Percentiles rank a stretch among this genome's conserved stretches.
Conservation (phyloP, 352 stramenopile genomes). For the Blastocystis sp. region DNA sequence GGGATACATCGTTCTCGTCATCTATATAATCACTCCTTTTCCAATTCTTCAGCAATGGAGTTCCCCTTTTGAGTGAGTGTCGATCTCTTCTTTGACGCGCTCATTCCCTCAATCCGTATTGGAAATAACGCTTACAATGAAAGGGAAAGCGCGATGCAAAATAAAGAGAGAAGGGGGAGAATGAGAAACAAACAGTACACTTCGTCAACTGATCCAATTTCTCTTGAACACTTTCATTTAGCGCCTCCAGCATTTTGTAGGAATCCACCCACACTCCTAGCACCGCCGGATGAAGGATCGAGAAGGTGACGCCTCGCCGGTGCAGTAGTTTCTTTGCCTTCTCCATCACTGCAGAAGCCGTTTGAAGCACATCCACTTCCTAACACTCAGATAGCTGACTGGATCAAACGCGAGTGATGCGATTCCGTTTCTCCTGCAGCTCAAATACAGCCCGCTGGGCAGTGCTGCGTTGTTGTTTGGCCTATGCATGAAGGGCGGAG, state of each 20-base stretch:
- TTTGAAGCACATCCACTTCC: background rate
- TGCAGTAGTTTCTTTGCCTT: background rate
- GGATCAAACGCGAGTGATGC: background rate
- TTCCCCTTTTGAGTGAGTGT: background rate
- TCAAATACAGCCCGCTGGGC: background rate
- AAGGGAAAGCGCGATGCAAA: no score
- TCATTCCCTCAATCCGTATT: background rate
- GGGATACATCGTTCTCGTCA: background rate
- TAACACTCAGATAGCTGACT: background rate
- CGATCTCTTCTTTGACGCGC: background rate
- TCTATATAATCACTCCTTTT: background rate
- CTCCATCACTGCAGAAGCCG: background rate
- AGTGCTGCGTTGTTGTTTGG: background rate
- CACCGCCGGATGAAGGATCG: background rate
- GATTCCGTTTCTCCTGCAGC: background rate
- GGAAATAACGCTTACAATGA: no score
- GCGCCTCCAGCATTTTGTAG: background rate
- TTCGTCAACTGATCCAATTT: background rate
- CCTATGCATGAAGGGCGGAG: background rate
- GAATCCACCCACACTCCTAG: background rate
- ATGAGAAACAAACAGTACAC: background rate
- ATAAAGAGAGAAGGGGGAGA: no score
- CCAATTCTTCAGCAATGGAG: background rate
- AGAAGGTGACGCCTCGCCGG: background rate
- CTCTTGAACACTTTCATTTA: background rate